Evolutionary conservation across 768 basidiomycete species (phyloP).

Genomic region (Hygrophorus russula): DNA sequence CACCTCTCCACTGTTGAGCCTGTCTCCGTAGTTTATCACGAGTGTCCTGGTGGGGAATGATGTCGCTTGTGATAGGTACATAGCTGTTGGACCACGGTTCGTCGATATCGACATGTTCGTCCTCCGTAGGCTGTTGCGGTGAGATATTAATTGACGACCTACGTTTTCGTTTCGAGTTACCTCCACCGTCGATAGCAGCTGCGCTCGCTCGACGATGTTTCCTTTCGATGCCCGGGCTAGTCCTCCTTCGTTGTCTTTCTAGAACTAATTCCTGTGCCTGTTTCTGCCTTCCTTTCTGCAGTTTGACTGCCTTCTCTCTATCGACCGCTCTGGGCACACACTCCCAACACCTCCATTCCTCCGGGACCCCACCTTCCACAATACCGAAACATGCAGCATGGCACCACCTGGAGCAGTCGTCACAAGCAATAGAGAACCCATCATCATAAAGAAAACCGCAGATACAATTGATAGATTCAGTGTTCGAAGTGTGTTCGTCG

Average conservation of each 20-base stretch:
- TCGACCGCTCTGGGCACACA: constrained; percentile 45
- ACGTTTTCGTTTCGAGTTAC: constrained; percentile 17
- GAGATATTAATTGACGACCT: constrained; percentile 15
- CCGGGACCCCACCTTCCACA: constrained; percentile 45
- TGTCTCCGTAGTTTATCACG: constrained; percentile 43
- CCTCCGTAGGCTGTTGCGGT: constrained; percentile 19
- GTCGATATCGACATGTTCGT: constrained; percentile 41
- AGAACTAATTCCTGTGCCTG: constrained; percentile 15
- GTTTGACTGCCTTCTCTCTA: constrained; percentile 32
- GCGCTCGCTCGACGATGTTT: constrained; percentile 25
- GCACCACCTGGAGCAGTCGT: constrained; percentile 72
- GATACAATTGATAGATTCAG: constrained; percentile 55
- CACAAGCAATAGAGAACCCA: constrained; percentile 81
- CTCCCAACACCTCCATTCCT: constrained; percentile 68
- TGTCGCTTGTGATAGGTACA: constrained; percentile 34
- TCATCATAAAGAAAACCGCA: constrained; percentile 69
- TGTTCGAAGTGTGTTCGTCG: constrained; percentile 7
- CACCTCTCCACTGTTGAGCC: constrained; percentile 55
- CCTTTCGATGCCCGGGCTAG: constrained; percentile 18
- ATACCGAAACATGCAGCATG: constrained; percentile 74
- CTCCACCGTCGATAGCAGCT: constrained; percentile 27
- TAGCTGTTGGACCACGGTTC: constrained; percentile 35
- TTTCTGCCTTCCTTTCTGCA: constrained; percentile 30
- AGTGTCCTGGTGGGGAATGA: constrained; percentile 29
- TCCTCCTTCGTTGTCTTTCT: constrained; percentile 13